Base-by-base conservation (phyloP, 1,139 yeast species). In the Yamadazyma spencermartinsiae region DNA sequence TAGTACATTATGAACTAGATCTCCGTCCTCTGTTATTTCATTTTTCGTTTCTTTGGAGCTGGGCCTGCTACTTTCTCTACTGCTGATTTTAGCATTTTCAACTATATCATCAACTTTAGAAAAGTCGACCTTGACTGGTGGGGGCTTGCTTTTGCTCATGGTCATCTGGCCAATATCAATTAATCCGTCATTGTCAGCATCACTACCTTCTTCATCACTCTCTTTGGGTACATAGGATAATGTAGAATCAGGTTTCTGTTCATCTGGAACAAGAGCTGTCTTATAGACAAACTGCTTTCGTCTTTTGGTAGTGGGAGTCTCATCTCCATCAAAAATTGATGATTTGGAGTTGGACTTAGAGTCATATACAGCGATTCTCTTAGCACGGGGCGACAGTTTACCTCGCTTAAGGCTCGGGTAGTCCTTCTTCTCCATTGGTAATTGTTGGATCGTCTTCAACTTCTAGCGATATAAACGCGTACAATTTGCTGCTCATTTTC, bases 141-240 rank as follows among this genome's bases (percentile, higher is more conserved):
- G 21, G 34, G n/a, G 37, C 40, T 14, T 23, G 13, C n/a, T 19
- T 7, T 20, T 24, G 7, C 4, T 28, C 31, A 15, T 28, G 9
- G 19, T 15, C 20, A 28, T 28, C 20, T 13, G 12, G 23, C 36
- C 31, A 18, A 41, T 39, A 29, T 39, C 40, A n/a, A 41, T 39
- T 21, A 41, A 35, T 8, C 26, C 39, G n/a, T 41, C 39, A 23
- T 43, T 52, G 3, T 37, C 43, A 2, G 42, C 32, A 35, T 46
- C 54, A 25, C 46, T 49, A 20, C 45, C 51, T n/a, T 41, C 43
- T 2, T 51, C 51, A 31, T 37, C 51, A 35, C 38, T 43, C 21
- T 44, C 44, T 16, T 30, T 34, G 2, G 38, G 42, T 7, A 39
- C 26, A 17, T 26, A 36, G 4, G 15, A 16, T 17, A 19, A 18